phyloP scores from a whole-genome alignment of 23 red algal species.

The Agarophyton chilense region DNA sequence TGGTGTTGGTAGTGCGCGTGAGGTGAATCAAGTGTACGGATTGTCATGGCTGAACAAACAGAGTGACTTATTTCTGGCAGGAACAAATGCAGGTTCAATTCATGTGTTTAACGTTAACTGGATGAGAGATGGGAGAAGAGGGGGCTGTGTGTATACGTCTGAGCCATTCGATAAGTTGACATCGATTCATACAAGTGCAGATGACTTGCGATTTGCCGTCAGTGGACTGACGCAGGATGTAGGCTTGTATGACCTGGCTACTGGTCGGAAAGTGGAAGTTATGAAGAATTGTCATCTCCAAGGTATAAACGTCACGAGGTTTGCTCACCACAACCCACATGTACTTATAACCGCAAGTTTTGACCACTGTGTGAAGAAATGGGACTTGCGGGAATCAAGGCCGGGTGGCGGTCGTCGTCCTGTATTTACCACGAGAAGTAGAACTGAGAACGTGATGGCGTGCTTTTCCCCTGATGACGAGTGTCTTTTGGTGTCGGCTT shows the following conservation, averaged over 20 bases:
- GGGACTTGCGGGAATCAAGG: conserved; percentile 86
- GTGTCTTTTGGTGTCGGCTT: conserved; percentile 84
- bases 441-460: conserved; percentile 86
- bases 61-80: conserved; percentile 70
- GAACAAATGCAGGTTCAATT: conserved; percentile 76
- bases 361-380: conserved; percentile 88
- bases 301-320: conserved; percentile 93
- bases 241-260: conserved; percentile 79
- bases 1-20: neutral
- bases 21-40: conserved; percentile 57
- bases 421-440: conserved; percentile 59
- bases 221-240: conserved; percentile 78
- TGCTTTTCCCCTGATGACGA: conserved; percentile 97
- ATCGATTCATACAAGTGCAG: conserved; percentile 78
- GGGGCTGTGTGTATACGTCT: conserved; percentile 70
- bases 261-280: conserved; percentile 52
- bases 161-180: conserved; percentile 82
- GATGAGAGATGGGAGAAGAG: conserved; percentile 49
- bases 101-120: conserved; percentile 85
- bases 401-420: conserved; percentile 56
- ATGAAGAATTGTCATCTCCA: conserved; percentile 78
- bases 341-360: conserved; percentile 93
- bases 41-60: conserved; percentile 84
- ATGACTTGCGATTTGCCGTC: conserved; percentile 72
- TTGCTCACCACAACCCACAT: conserved; percentile 81